Evolutionary conservation across 805 yeast species (phyloP), one percentile per base, ranked within the genome.

Genomic region (Diddensiella santjacobensis): DNA sequence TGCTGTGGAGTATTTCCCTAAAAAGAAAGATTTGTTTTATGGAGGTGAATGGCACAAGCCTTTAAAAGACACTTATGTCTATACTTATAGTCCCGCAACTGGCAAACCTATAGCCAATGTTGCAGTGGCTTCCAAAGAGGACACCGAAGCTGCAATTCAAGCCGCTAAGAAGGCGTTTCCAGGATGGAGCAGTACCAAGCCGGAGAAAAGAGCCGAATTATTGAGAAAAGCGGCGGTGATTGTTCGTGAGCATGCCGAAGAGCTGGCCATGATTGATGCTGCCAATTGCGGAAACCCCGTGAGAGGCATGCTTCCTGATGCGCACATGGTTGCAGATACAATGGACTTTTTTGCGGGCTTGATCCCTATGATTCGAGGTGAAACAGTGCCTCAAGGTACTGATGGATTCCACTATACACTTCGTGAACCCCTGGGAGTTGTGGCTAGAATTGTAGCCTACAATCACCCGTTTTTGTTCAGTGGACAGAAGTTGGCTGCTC

Each of bases 401-500:
- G 38, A 35, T 15, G 38, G 38, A 8, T 35, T 35, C 20, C 38
- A 35, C 38, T 35, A 35, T 35, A 35, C 38, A n/a, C 6, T 35
- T 15, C 38, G 38, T 8, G 38, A 35, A 35, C 38, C 38, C 8
- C 38, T 35, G 15, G 38, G 38, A 10, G 38, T 35, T 35, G 38
- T 35, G 8, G 38, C 38, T 13, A 8, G 38, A 10, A 13, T 35
- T 17, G 38, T 35, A 35, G 38, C 38, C 8, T 35, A 35, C 20
- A 35, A 35, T 17, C 38, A 35, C 20, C 38, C 38, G 38, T 8
- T 35, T 35, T 17, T 35, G 38, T 35, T 35, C 20, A 17, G 20
- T 17, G 38, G 20, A 17, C 84, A 91, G 91, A 84, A 84, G 63
- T 71, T 84, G 60, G 87, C 85, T 22, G 90, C 91, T 19, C 91